Base-by-base conservation (phyloP, 2,329 filamentous ascomycete genomes). In the Penicillium sp. region DNA sequence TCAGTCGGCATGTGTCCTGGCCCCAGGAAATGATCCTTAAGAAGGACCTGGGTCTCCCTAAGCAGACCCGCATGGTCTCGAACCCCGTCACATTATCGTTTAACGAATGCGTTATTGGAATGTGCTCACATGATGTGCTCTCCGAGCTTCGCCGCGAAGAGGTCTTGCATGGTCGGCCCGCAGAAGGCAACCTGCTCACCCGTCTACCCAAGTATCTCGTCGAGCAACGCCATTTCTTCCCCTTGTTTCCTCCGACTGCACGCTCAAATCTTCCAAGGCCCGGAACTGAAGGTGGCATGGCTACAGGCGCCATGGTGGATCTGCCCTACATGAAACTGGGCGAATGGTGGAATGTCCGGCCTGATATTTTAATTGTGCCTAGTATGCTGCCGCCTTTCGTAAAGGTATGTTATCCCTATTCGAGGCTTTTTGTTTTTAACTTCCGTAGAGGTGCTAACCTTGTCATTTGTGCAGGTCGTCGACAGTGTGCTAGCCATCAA, bases 401-500 rank as follows among this genome's bases (percentile, higher is more conserved):
- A 38, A 95, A 90, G 84, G 92, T 94, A 79, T 63, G 82, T 70
- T 26, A 11, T 10, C 1, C 8, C 34, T 34, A 16, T 11, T 3
- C 13, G 3, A 7, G 13, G 11, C 11, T 9, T 11, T 46, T 11
- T 13, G 2, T n/a, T 22, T 5, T n/a, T 4, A n/a, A 11, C 3
- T 24, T 24, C 14, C 16, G 3, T 20, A 10, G 26, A 4, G 18
- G 5, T 40, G 13, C 47, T 60, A 31, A 60, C 47, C 10, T n/a
- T 4, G 7, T 31, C 1, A 14, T 38, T 24, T 34, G 7, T 56
- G 2, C 64, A 96, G 92, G 91, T 97, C 40, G 87, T 97, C 11
- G 90, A 97, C 68, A 90, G 88, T 63, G 92, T 97, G 0, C 76
- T 97, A 7, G 86, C 92, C 13, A 88, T 99, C 68, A 99, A 99